Base-by-base conservation (phyloP, 2,329 filamentous ascomycete species). In the Furcasterigmium sp. region DNA sequence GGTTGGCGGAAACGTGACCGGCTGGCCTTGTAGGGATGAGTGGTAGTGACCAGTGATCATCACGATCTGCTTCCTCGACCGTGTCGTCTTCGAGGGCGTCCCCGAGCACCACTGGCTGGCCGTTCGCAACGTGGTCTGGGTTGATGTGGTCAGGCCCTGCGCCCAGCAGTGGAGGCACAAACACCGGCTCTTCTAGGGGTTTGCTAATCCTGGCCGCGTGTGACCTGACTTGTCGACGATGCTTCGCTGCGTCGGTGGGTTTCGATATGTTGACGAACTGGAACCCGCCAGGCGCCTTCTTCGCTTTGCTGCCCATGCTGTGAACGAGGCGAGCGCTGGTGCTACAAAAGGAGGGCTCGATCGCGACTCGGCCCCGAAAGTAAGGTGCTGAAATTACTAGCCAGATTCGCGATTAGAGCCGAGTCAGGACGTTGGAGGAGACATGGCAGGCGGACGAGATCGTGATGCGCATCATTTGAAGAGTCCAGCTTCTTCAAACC, bases 191-290 rank as follows among this genome's bases (percentile, higher is more conserved):
- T 32, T 43, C 46, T 13, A 45, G 46, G 1, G 29, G 44, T 17
- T 35, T 39, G n/a, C 37, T 18, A 34, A 49, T 46, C 5, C 49
- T 42, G 8, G 53, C 53, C 2, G 53, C 53, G 13, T 55, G 53
- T 2, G 51, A 50, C 14, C 53, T 46, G 20, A 56, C 51, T 15
- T 46, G 37, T 14, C 37, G 44, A 14, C 43, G 47, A 42, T 48
- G 47, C 1, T 28, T 26, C 6, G 41, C 39, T 9, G 41, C 43
- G 10, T 52, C 49, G 32, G 17, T 36, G 8, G 53, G 49, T 14
- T 48, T 42, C 2, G 50, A 45, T 13, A 55, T 39, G 9, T 46
- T 48, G 23, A 53, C 46, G 37, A 53, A 56, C n/a, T 46, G 43
- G 18, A 55, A 47, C 14, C 21, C 40, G 7, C 37, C 43, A 4